Evolutionary conservation across 2,329 filamentous ascomycete species (phyloP).

Genomic region (Neobulgaria alba): DNA sequence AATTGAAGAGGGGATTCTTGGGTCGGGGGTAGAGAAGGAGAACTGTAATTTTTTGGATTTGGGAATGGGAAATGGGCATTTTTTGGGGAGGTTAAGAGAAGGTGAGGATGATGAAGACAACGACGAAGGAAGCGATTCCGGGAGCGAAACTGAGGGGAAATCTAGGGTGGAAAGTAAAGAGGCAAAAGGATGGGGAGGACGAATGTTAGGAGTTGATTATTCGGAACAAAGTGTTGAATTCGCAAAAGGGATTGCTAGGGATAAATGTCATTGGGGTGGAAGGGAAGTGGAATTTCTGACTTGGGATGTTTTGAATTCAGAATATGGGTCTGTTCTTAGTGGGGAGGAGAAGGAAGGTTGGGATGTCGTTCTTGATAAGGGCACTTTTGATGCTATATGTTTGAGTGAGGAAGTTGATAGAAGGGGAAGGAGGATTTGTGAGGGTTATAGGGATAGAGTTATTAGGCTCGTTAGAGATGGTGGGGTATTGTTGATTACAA

Average conservation of each 20-base stretch:
- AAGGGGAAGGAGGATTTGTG: constrained; percentile 54
- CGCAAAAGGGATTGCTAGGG: constrained; percentile 52
- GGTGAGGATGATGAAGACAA: constrained; percentile 33
- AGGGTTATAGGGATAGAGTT: constrained; percentile 65
- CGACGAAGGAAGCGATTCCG: constrained; percentile 20
- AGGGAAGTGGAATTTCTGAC: constrained; percentile 37
- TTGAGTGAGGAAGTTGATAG: constrained; percentile 51
- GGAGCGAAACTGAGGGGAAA: constrained; percentile 26
- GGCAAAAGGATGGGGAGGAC: constrained; percentile 55
- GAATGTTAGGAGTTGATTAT: constrained; percentile 84
- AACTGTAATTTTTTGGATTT: constrained; percentile 68
- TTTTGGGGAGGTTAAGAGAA: constrained; percentile 67
- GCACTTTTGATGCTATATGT: constrained; percentile 92
- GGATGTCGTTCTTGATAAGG: constrained; percentile 94
- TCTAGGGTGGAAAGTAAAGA: too few relatives aligned
- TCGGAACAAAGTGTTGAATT: constrained; percentile 65
- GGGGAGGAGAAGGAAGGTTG: constrained; percentile 44
- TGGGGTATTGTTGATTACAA: constrained; percentile 77
- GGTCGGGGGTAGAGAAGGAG: constrained; percentile 13
- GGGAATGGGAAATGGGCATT: constrained; percentile 87
- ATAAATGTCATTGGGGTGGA: constrained; percentile 19
- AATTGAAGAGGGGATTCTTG: constrained; percentile 12
- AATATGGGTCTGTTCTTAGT: constrained; percentile 22
- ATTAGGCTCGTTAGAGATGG: constrained; percentile 58
- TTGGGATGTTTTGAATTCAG: constrained; percentile 41